Evolutionary conservation across 768 basidiomycete species (phyloP).

Genomic region (Boletus reticulatus): DNA sequence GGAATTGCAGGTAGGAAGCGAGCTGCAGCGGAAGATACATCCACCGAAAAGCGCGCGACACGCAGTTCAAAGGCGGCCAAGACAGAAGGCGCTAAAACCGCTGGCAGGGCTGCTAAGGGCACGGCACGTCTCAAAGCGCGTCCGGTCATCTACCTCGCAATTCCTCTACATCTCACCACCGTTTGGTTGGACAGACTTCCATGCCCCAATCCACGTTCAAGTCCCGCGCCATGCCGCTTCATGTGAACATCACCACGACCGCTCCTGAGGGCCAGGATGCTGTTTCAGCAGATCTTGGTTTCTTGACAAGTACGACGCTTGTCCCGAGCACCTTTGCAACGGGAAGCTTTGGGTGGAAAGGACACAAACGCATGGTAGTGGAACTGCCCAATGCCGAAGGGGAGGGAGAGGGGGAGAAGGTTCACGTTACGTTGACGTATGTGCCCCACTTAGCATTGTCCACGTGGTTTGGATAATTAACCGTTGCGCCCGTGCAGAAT

Average conservation of each 20-base stretch:
- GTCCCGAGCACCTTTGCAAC: constrained; percentile 62
- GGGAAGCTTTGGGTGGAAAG: constrained; percentile 87
- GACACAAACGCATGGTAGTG: constrained; percentile 61
- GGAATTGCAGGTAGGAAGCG: constrained; percentile 42
- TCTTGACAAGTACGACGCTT: constrained; percentile 55
- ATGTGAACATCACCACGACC: constrained; percentile 66
- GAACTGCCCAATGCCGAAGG: constrained; percentile 54
- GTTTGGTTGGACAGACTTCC: constrained; percentile 34
- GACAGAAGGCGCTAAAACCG: constrained; percentile 34
- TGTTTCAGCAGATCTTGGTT: constrained; percentile 51
- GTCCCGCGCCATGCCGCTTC: constrained; percentile 64
- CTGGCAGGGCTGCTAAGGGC: constrained; percentile 37
- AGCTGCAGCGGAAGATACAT: constrained; percentile 36
- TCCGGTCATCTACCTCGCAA: not conserved
- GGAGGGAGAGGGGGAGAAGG: constrained; percentile 53
- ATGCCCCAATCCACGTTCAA: constrained; percentile 55
- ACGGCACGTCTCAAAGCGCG: constrained; percentile 47
- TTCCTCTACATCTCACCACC: not conserved
- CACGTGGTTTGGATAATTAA: not conserved
- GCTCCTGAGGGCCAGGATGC: constrained; percentile 36
- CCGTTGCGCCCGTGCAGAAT: constrained; percentile 42
- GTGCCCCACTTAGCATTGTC: constrained; percentile 29
- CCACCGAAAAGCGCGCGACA: constrained; percentile 34
- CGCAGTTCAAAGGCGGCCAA: constrained; percentile 53
- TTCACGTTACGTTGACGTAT: constrained; percentile 73